A percentile compares a stretch with the other conserved stretches of the same genome.
Evolutionary conservation across 2,329 filamentous ascomycete species (phyloP).

Genomic region (Neoascochyta sp.): DNA sequence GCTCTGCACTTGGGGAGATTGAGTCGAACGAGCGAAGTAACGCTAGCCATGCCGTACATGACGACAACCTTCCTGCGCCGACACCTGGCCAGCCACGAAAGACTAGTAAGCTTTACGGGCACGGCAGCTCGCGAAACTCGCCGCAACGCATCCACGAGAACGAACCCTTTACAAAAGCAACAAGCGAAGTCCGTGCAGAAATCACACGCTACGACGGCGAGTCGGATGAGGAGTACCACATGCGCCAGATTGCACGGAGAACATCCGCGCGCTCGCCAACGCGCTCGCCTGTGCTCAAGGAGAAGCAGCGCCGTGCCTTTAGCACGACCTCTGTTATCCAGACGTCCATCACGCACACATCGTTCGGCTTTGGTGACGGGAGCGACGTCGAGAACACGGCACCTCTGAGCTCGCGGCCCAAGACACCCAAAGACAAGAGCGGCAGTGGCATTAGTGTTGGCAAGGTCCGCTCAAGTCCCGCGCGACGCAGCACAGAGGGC

Average conservation of each 20-base stretch:
- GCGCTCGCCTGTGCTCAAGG: constrained; percentile 55
- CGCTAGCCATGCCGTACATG: constrained; percentile 56
- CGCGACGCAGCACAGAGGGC: constrained; percentile 46
- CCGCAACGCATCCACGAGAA: constrained; percentile 46
- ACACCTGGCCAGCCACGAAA: constrained; percentile 96
- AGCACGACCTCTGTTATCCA: constrained; percentile 63
- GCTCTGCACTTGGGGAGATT: constrained; percentile 89
- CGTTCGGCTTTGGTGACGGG: constrained; percentile 39
- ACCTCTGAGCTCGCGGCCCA: constrained; percentile 36
- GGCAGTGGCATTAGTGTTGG: constrained; percentile 45
- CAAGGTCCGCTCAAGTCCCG: constrained; percentile 45
- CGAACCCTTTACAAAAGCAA: constrained; percentile 48
- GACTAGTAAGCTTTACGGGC: constrained; percentile 72
- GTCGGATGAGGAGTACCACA: constrained; percentile 77
- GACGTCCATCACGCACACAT: constrained; percentile 34
- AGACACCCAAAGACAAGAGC: constrained; percentile 45
- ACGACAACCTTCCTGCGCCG: constrained; percentile 89
- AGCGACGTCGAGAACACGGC: constrained; percentile 48
- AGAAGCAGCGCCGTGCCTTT: constrained; percentile 66
- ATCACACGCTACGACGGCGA: constrained; percentile 59
- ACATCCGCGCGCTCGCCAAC: constrained; percentile 61
- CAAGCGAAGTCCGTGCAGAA: constrained; percentile 59
- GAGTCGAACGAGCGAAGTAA: constrained; percentile 66
- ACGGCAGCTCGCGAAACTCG: constrained; percentile 28
- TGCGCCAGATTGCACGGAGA: constrained; percentile 59